A percentile compares a stretch with the other conserved stretches of the same genome.
These are phyloP conservation scores for Peronosclerospora sorghi DNA, from an alignment of 352 stramenopile genomes.

Conservation along the genomic window DNA sequence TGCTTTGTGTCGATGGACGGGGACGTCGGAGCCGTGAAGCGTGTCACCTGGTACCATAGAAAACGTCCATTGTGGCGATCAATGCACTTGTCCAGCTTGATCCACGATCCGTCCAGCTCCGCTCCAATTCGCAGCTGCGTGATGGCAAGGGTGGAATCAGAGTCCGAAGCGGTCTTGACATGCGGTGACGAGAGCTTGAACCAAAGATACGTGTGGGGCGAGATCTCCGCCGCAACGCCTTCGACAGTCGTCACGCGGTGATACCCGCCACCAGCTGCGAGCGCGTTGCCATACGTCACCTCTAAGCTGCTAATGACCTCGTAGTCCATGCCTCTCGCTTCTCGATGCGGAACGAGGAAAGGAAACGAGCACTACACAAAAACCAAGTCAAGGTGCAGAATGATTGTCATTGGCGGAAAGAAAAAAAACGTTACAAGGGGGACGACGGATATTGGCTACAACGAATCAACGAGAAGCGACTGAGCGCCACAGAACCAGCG, in stretches of 20 bases:
- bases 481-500: conserved; percentile 55
- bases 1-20: conserved; percentile 6
- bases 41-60: conserved; percentile 45
- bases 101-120: conserved; percentile 25
- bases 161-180: conserved; percentile 1
- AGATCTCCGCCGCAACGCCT: conserved; percentile 63
- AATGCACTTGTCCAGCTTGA: conserved; percentile 63
- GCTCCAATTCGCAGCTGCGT: conserved; percentile 42
- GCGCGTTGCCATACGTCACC: conserved; percentile 80
- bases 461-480: conserved; percentile 21
- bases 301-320: conserved; percentile 65
- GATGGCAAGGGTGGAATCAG: conserved; percentile 20
- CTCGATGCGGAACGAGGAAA: conserved; percentile 3
- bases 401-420: neutral
- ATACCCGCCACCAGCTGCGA: conserved; percentile 65
- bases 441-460: neutral
- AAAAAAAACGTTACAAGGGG: neutral
- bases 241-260: conserved; percentile 73
- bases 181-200: conserved; percentile 39
- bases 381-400: neutral
- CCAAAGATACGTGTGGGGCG: conserved; percentile 78
- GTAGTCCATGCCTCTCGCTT: conserved; percentile 34
- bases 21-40: conserved; percentile 15
- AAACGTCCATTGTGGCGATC: conserved; percentile 49
- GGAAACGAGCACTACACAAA: conserved; percentile 7